These are phyloP conservation scores for Poa annua DNA, from an alignment of 176 grass and related monocot genomes.

Conservation along the genomic window DNA sequence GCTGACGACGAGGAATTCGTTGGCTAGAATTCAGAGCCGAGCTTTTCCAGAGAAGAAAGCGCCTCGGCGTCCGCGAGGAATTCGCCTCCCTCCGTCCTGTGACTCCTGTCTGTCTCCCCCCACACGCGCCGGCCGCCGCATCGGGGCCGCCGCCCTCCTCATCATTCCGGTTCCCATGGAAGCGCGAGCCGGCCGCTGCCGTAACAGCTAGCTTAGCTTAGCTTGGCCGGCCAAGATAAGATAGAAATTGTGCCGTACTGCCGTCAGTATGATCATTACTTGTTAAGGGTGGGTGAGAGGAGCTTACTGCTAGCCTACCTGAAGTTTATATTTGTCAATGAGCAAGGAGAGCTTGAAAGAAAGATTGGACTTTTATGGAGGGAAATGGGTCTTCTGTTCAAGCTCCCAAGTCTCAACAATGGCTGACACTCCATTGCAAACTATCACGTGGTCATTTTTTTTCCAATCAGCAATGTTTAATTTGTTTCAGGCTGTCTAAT, in stretches of 20 bases:
- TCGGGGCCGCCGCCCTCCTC: constrained; percentile 20
- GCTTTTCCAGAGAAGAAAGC: constrained; percentile 51
- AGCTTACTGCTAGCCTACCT: constrained; percentile 13
- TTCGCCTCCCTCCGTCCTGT: constrained; percentile 51
- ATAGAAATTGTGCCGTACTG: neutral
- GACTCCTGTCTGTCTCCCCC: constrained; percentile 33
- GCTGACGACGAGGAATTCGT: neutral
- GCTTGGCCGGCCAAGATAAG: neutral
- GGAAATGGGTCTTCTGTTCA: neutral
- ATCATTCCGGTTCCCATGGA: constrained; percentile 48
- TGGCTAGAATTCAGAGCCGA: constrained; percentile 60
- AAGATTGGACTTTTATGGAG: neutral
- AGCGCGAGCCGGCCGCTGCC: constrained; percentile 41
- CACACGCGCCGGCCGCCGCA: constrained; percentile 26
- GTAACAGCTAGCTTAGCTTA: constrained; percentile 41
- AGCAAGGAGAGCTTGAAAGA: neutral
- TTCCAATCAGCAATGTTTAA: too few relatives aligned
- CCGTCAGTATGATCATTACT: constrained; percentile 31
- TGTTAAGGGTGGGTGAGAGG: neutral
- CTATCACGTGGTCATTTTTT: too few relatives aligned
- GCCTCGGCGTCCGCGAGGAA: constrained; percentile 37
- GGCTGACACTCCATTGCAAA: too few relatives aligned
- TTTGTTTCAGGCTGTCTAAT: too few relatives aligned
- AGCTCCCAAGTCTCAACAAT: neutral
- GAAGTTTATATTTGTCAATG: constrained; percentile 18